Conservation (phyloP, 805 yeast species). For the Kodamaea laetipori region DNA sequence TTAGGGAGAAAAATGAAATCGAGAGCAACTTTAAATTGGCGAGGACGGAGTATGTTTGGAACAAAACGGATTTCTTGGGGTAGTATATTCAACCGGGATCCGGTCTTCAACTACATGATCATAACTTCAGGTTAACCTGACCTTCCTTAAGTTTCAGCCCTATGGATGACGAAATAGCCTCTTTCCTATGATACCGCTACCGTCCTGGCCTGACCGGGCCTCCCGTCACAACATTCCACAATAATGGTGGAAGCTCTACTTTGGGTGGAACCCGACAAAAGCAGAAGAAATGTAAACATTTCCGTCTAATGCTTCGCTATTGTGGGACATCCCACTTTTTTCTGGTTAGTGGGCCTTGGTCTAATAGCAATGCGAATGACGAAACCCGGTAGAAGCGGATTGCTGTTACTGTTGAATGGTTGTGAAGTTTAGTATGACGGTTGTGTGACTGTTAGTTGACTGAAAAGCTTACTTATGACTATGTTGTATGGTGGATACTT, state of each 20-base stretch:
- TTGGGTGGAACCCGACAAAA: not conserved
- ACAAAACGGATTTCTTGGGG: not conserved
- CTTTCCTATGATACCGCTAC: not conserved
- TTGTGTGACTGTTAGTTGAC: no score
- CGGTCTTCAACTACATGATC: not conserved
- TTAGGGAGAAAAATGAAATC: conserved; percentile 1
- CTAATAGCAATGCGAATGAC: not conserved
- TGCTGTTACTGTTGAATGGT: no score
- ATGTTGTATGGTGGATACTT: no score
- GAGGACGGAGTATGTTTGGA: not conserved
- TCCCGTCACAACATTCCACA: conserved; percentile 3
- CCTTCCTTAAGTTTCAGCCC: not conserved
- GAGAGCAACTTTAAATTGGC: conserved; percentile 4
- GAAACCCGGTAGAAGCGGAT: not conserved
- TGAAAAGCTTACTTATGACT: no score
- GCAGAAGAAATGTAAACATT: not conserved
- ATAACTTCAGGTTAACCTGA: no score
- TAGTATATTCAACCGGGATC: not conserved
- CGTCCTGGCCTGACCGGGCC: not conserved
- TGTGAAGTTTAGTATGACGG: no score
- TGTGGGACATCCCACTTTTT: not conserved
- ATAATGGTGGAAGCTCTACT: not conserved
- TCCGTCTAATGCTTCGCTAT: not conserved
- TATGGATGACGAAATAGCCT: not conserved
- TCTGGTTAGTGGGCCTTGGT: not conserved